These are phyloP conservation scores for Thielaviopsis euricoi DNA, from an alignment of 2,329 filamentous ascomycete species.

Conservation along the genomic window DNA sequence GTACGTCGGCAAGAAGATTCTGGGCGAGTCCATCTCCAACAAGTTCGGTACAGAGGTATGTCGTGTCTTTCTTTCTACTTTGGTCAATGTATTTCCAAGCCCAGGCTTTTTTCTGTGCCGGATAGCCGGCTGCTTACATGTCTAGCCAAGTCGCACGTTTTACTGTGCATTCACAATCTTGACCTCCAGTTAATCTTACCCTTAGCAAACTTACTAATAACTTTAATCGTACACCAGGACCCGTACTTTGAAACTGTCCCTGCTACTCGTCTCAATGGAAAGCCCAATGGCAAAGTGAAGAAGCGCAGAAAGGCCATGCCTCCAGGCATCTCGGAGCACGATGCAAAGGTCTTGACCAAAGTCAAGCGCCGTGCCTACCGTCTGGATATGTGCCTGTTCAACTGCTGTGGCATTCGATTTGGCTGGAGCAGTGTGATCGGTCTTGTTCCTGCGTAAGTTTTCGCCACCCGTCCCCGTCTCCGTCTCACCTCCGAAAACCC, in stretches of 20 bases:
- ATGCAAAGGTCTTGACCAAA: slow-evolving; percentile 66
- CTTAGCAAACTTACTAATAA: no score
- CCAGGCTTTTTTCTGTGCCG: background rate
- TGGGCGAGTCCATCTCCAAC: slow-evolving; percentile 39
- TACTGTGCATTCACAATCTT: background rate
- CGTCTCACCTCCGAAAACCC: background rate
- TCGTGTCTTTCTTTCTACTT: background rate
- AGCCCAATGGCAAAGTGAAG: slow-evolving; percentile 54
- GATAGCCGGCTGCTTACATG: background rate
- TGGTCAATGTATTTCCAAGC: background rate
- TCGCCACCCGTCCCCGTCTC: background rate
- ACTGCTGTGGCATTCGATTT: slow-evolving; percentile 63
- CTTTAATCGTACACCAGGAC: slow-evolving; percentile 41
- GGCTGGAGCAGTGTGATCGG: slow-evolving; percentile 83
- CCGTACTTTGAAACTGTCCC: slow-evolving; percentile 77
- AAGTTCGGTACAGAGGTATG: slow-evolving; percentile 40
- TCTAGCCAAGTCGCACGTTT: background rate
- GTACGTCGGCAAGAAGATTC: slow-evolving; percentile 37
- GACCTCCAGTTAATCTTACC: background rate
- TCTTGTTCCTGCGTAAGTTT: slow-evolving; percentile 59
- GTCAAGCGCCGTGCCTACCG: slow-evolving; percentile 75
- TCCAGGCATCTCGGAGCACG: slow-evolving; percentile 65
- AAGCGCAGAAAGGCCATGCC: slow-evolving; percentile 76
- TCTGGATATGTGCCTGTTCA: slow-evolving; percentile 74
- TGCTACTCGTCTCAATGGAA: slow-evolving; percentile 51